These are phyloP conservation scores for Anthostomella pinea DNA, from an alignment of 2,329 filamentous ascomycete species.

Conservation along the genomic window DNA sequence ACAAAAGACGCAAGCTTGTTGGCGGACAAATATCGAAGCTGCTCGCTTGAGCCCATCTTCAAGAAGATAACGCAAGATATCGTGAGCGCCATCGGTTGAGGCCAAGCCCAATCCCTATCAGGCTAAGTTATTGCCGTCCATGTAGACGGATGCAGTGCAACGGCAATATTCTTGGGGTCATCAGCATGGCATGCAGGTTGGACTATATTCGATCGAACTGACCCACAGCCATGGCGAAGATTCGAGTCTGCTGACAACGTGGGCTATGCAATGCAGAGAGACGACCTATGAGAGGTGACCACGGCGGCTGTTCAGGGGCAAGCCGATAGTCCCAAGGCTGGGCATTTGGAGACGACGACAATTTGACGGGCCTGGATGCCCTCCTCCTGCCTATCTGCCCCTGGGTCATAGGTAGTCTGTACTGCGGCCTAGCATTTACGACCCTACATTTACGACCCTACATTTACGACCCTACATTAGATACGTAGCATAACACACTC, in stretches of 20 bases:
- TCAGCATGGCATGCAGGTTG: constrained; percentile 15
- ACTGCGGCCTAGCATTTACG: too few relatives aligned
- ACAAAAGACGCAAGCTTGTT: constrained; percentile 45
- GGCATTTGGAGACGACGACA: constrained; percentile 2
- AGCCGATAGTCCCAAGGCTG: constrained; percentile 1
- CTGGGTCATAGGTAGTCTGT: too few relatives aligned
- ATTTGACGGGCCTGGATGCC: too few relatives aligned
- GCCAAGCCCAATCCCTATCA: constrained; percentile 20
- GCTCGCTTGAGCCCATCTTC: constrained; percentile 69
- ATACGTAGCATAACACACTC: too few relatives aligned
- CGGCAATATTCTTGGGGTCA: constrained; percentile 8
- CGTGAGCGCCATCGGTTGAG: constrained; percentile 35
- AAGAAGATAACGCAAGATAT: constrained; percentile 58
- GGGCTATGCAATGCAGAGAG: constrained; percentile 10
- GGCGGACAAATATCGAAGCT: constrained; percentile 70
- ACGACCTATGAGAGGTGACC: not conserved
- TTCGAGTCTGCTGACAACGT: constrained; percentile 1
- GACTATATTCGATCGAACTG: too few relatives aligned
- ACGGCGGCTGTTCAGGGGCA: not conserved
- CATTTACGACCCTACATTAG: too few relatives aligned
- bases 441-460: too few relatives aligned
- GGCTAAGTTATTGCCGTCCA: constrained; percentile 21
- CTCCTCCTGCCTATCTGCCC: too few relatives aligned
- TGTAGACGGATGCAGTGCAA: constrained; percentile 14
- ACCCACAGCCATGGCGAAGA: not conserved